A percentile compares a stretch with the other conserved stretches of the same genome.
phyloP scores from a whole-genome alignment of 768 basidiomycete species.

The Mycena haematopus region DNA sequence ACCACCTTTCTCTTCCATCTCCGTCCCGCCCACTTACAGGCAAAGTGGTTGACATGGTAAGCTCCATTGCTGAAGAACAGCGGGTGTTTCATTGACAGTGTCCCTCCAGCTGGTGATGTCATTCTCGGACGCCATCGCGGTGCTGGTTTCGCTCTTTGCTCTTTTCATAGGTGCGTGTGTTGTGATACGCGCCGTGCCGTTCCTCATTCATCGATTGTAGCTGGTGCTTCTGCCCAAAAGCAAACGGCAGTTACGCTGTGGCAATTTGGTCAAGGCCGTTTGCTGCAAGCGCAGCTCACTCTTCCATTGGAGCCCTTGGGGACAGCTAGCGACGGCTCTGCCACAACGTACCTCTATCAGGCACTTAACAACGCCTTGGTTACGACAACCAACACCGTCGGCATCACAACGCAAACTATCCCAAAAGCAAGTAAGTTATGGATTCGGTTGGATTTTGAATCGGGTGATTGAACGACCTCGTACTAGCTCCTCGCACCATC shows the following conservation, averaged over 20 bases:
- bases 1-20: background rate
- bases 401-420: background rate
- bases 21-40: conserved; percentile 1
- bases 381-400: background rate
- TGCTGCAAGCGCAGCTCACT: background rate
- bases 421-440: no score
- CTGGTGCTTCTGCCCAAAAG: background rate
- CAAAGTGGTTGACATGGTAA: conserved; percentile 3
- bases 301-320: conserved; percentile 8
- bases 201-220: background rate
- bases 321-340: conserved; percentile 2
- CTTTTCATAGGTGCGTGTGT: background rate
- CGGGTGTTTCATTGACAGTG: background rate
- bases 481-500: background rate
- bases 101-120: background rate
- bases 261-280: conserved; percentile 9
- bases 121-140: background rate
- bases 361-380: background rate
- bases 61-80: no score
- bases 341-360: conserved; percentile 13
- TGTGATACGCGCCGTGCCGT: background rate
- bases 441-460: background rate
- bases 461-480: background rate
- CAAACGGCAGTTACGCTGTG: conserved; percentile 10
- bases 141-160: background rate